phyloP scores from a whole-genome alignment of 2,329 filamentous ascomycete species.

The Aspergillus hortae region DNA sequence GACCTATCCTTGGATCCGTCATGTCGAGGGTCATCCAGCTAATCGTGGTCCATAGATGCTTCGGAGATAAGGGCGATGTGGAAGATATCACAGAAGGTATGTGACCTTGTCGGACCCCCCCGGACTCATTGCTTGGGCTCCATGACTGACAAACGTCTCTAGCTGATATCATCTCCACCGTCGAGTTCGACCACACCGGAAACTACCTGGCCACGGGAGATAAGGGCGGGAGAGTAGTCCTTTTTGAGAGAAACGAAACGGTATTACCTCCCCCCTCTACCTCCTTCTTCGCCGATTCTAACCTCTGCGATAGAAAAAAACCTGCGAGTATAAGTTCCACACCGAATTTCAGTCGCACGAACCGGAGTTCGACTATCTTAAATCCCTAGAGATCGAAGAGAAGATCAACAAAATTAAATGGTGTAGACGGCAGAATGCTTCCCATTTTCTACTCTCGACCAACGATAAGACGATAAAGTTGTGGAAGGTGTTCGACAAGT shows the following conservation, averaged over 20 bases:
- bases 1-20: too few species aligned
- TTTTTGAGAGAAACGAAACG: conserved; percentile 78
- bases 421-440: conserved; percentile 97
- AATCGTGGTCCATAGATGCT: conserved; percentile 65
- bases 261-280: conserved; percentile 45
- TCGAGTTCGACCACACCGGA: conserved; percentile 52
- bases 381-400: conserved; percentile 98
- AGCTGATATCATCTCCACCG: conserved; percentile 52
- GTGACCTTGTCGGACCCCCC: not conserved
- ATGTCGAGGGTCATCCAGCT: not conserved
- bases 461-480: conserved; percentile 99
- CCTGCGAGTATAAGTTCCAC: conserved; percentile 99
- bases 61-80: conserved; percentile 98
- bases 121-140: not conserved
- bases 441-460: conserved; percentile 95
- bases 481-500: conserved; percentile 99
- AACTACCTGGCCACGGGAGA: conserved; percentile 53
- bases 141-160: conserved; percentile 2
- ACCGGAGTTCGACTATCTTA: conserved; percentile 98
- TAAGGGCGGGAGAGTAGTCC: conserved; percentile 50
- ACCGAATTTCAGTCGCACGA: conserved; percentile 99
- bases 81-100: conserved; percentile 97
- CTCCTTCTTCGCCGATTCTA: conserved; percentile 23
- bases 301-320: conserved; percentile 76
- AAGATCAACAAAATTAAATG: conserved; percentile 99